phyloP scores from a whole-genome alignment of 108 stramenopile genomes.

The Fragilariopsis cylindrus region DNA sequence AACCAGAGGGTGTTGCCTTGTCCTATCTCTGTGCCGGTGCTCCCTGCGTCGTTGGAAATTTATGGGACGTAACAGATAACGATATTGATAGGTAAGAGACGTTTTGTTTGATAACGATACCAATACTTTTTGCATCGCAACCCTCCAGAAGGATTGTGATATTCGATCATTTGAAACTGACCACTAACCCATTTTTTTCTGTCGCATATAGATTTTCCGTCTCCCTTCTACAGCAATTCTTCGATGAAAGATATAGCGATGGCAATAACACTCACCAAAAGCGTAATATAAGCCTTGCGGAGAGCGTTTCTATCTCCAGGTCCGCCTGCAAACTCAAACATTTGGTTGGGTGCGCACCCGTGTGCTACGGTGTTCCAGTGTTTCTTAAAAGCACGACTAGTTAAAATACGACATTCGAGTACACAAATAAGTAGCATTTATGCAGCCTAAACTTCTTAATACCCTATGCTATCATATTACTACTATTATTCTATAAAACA shows the following conservation, averaged over 20 bases:
- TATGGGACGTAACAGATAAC: slow-evolving; percentile 98
- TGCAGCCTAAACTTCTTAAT: neutral
- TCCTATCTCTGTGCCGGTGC: slow-evolving; percentile 89
- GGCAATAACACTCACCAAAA: too few relatives aligned
- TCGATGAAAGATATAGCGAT: slow-evolving; percentile 4
- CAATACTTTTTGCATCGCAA: too few relatives aligned
- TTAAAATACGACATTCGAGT: neutral
- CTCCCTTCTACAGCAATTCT: slow-evolving; percentile 58
- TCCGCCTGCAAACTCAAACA: slow-evolving; percentile 87
- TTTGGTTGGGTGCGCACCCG: slow-evolving; percentile 92
- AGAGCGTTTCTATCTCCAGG: slow-evolving; percentile 83
- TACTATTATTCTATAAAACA: neutral
- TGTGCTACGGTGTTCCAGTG: slow-evolving; percentile 93
- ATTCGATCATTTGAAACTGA: neutral
- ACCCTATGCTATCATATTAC: neutral
- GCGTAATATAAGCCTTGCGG: slow-evolving; percentile 49
- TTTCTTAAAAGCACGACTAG: slow-evolving; percentile 2
- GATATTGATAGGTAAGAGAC: slow-evolving; percentile 91
- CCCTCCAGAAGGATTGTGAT: slow-evolving; percentile 19
- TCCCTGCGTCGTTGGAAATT: slow-evolving; percentile 95
- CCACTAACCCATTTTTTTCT: neutral
- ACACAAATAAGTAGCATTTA: neutral
- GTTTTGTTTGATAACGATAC: neutral
- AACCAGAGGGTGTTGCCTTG: slow-evolving; percentile 93
- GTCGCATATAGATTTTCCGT: slow-evolving; percentile 53